Evolutionary conservation across 176 grass and related monocot species (phyloP), one percentile per base, ranked within the genome.

Genomic region (Triticum timopheevii): DNA sequence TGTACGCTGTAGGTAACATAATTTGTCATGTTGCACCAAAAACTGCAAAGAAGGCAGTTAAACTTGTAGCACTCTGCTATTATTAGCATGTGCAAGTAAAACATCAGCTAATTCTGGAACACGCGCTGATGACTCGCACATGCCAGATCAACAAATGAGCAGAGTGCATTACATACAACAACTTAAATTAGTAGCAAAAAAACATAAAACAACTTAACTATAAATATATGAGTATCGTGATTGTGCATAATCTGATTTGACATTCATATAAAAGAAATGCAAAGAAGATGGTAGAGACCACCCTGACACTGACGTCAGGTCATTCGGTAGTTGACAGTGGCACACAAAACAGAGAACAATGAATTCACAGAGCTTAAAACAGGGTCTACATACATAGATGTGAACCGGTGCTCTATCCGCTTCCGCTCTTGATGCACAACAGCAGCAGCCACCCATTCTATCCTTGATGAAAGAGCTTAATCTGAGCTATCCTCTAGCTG

Each of bases 361-460:
- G 13, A 39, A 54, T 74, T 36, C 17, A 75, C 0, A 83, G 7
- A 78, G 50, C 28, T 40, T 79, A 52, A 33, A 83, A 61, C 31
- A 61, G 38, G 73, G 65, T 59, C 34, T 66, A 88, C 90, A 64
- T 95, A 98, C 93, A 92, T 90, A 94, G 80, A 88, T 87, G 65
- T 90, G 89, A 90, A 70, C 62, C 30, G 88, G 93, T 80, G 83
- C 89, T 76, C 90, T 90, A 69, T 92, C 88, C 61, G 75, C 78
- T 78, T 92, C 88, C 77, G 88, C 74, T 76, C 88, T 69, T 40
- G 93, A 89, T 20, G 88, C 90, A 88, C 78, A 87, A 84, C 91
- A 98, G 83, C 92, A 98, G 86, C 93, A 98, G 44, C 93, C 90
- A 90, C 93, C 96, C 96, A 98, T 98, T 76, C 58, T 92, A 64